Percentiles rank a stretch among this genome's conserved stretches.
phyloP scores from a whole-genome alignment of 2,329 filamentous ascomycete genomes.

The Apiospora sp. region DNA sequence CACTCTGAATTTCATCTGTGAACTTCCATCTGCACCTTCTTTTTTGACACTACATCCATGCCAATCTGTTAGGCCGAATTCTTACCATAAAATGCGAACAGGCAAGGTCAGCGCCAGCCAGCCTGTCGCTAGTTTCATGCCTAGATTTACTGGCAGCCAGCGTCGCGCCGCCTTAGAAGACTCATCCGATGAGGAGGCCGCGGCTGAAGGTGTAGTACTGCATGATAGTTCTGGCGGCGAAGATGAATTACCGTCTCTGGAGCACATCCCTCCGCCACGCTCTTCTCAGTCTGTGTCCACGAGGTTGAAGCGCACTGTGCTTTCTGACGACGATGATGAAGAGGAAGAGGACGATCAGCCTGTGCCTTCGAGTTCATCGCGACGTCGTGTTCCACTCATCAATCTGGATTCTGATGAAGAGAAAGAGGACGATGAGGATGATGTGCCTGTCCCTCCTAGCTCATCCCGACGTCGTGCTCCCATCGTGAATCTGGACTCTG shows the following conservation, averaged over 20 bases:
- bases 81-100: constrained; percentile 20
- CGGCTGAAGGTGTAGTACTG: constrained; percentile 34
- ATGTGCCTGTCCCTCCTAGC: constrained; percentile 30
- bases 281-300: constrained; percentile 44
- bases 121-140: constrained; percentile 39
- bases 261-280: constrained; percentile 23
- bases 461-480: constrained; percentile 28
- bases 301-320: constrained; percentile 35
- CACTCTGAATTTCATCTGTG: background rate
- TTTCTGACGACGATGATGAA: constrained; percentile 37
- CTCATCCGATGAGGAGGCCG: constrained; percentile 38
- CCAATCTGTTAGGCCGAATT: background rate
- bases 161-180: constrained; percentile 29
- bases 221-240: constrained; percentile 34
- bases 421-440: constrained; percentile 33
- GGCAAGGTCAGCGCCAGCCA: constrained; percentile 16
- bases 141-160: constrained; percentile 29
- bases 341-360: constrained; percentile 30
- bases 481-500: constrained; percentile 34
- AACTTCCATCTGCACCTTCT: background rate
- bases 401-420: constrained; percentile 37
- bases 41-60: background rate
- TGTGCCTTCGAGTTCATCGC: constrained; percentile 23
- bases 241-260: constrained; percentile 31
- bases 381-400: constrained; percentile 31